These are phyloP conservation scores for Arabidopsis hybrid DNA, from an alignment of 441 rosid species.

Conservation along the genomic window DNA sequence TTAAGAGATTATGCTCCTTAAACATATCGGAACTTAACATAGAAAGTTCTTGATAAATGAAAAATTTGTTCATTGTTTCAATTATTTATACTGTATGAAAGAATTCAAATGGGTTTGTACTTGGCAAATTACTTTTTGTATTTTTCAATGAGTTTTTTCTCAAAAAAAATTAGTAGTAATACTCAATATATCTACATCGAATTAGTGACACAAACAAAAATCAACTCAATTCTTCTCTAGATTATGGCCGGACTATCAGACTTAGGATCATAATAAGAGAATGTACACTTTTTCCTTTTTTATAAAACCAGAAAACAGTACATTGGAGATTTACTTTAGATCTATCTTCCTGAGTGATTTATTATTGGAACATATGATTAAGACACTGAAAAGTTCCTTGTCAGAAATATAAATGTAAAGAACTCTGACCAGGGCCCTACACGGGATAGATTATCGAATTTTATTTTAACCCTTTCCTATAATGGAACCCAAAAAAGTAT, in stretches of 20 bases:
- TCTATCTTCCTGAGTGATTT: slow-evolving; percentile 44
- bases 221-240: neutral
- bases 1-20: slow-evolving; percentile 9
- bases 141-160: neutral
- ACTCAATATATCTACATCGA: neutral
- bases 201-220: neutral
- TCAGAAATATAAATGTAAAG: slow-evolving; percentile 31
- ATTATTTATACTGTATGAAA: too few relatives aligned
- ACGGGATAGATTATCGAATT: neutral
- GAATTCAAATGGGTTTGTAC: neutral
- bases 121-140: neutral
- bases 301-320: neutral
- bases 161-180: neutral
- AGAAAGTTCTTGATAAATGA: neutral
- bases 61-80: neutral
- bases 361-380: slow-evolving; percentile 45
- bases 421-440: slow-evolving; percentile 32
- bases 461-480: neutral
- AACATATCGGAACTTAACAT: neutral
- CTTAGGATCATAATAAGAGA: neutral
- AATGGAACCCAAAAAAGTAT: slow-evolving; percentile 33
- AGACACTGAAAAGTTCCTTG: slow-evolving; percentile 41
- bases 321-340: slow-evolving; percentile 41
- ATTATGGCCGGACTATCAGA: neutral
- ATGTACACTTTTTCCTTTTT: neutral